Percentiles rank a stretch among this genome's conserved stretches.
Conservation (phyloP, 1,284 basidiomycete species). For the Clitocybe nebularis region DNA sequence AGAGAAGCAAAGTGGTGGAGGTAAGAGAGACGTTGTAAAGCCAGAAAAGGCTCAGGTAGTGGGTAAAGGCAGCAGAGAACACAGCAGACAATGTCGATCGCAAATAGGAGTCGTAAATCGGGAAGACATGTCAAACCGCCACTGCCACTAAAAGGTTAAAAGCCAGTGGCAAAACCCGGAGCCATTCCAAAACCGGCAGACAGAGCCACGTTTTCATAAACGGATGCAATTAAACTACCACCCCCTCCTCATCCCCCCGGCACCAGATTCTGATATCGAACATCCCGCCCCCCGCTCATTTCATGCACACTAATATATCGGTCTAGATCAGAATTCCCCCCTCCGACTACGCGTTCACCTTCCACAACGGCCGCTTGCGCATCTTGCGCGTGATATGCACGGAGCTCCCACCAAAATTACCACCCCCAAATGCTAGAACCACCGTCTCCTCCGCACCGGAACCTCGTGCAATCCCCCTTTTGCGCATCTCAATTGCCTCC, state of each 20-base stretch:
- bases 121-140: conserved; percentile 33
- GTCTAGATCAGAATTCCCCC: neutral
- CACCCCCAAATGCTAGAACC: conserved; percentile 78
- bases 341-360: conserved; percentile 65
- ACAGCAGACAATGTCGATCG: conserved; percentile 9
- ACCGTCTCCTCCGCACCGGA: conserved; percentile 75
- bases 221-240: conserved; percentile 14
- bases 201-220: conserved; percentile 26
- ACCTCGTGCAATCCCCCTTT: conserved; percentile 59
- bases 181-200: conserved; percentile 27
- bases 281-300: too few species aligned
- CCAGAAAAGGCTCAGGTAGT: conserved; percentile 7
- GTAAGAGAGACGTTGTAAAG: conserved; percentile 9
- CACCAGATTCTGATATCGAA: too few species aligned
- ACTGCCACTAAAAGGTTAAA: conserved; percentile 36
- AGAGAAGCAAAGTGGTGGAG: conserved; percentile 26
- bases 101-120: conserved; percentile 18
- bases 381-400: conserved; percentile 85
- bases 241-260: conserved; percentile 5
- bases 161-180: conserved; percentile 32
- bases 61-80: conserved; percentile 13
- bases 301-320: too few species aligned
- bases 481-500: conserved; percentile 78
- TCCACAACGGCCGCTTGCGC: conserved; percentile 80
- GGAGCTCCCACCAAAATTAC: conserved; percentile 62